A percentile compares a stretch with the other conserved stretches of the same genome.
Evolutionary conservation across 2,329 filamentous ascomycete species (phyloP).

Genomic region (Emmonsiellopsis sp.): DNA sequence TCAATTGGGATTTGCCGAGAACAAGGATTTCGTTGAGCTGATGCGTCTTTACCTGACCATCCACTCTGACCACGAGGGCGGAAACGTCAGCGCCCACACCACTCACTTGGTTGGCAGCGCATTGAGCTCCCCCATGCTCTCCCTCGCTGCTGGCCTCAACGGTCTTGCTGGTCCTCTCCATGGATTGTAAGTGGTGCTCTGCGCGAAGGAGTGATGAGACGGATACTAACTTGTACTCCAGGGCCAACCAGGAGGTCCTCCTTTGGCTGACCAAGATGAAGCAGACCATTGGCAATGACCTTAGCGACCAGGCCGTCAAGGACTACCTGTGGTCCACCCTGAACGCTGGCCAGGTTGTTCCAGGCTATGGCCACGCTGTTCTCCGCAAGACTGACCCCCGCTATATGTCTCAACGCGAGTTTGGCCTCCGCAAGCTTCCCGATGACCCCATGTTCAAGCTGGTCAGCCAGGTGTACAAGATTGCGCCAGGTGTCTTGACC

Average conservation of each 20-base stretch:
- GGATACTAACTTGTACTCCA: slow-evolving; percentile 12
- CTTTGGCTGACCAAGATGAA: slow-evolving; percentile 99
- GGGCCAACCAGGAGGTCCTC: slow-evolving; percentile 97
- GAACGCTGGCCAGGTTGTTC: slow-evolving; percentile 90
- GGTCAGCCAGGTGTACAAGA: slow-evolving; percentile 99
- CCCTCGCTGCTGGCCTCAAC: slow-evolving; percentile 91
- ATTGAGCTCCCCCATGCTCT: slow-evolving; percentile 95
- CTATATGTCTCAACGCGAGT: slow-evolving; percentile 96
- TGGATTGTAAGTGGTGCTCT: slow-evolving; percentile 53
- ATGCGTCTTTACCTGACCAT: slow-evolving; percentile 99
- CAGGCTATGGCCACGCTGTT: slow-evolving; percentile 96
- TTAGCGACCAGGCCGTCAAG: slow-evolving; percentile 92
- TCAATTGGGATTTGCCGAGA: slow-evolving; percentile 92
- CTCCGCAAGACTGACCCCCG: slow-evolving; percentile 99
- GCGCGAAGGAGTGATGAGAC: neutral
- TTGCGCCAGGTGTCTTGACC: slow-evolving; percentile 91
- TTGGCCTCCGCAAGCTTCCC: slow-evolving; percentile 86
- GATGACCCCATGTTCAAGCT: slow-evolving; percentile 99
- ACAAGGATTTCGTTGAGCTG: slow-evolving; percentile 95
- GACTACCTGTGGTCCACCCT: slow-evolving; percentile 98
- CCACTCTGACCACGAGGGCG: slow-evolving; percentile 99
- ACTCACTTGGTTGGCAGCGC: slow-evolving; percentile 96
- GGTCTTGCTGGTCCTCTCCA: slow-evolving; percentile 97
- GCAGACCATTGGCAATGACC: slow-evolving; percentile 82
- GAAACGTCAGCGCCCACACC: slow-evolving; percentile 96